Evolutionary conservation across 1,284 basidiomycete genomes (phyloP).

Genomic region (Termitomyces sp.): DNA sequence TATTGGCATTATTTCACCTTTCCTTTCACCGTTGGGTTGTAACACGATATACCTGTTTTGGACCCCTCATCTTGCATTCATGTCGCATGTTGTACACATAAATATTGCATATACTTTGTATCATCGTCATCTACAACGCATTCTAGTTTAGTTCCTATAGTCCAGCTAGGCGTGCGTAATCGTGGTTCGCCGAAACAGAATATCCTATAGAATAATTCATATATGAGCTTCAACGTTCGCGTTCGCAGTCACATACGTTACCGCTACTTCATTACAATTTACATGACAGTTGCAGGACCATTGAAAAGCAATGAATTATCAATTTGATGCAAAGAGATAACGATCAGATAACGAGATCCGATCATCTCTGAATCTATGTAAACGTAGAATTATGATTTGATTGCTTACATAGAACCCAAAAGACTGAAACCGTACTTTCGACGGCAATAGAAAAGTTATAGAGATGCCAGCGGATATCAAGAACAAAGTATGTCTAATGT

Average conservation of each 20-base stretch:
- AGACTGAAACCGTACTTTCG: not conserved
- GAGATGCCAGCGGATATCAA: constrained; percentile 41
- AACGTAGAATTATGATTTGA: not conserved
- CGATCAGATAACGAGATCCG: not conserved
- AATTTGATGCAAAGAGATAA: not conserved
- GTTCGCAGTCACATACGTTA: too few species aligned
- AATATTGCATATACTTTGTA: not conserved
- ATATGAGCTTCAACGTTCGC: too few species aligned
- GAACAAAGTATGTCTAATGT: constrained; percentile 92
- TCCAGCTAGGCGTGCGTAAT: too few species aligned
- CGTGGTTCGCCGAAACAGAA: too few species aligned
- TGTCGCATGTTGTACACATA: not conserved
- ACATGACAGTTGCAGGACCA: too few species aligned
- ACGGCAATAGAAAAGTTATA: not conserved
- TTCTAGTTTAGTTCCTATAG: not conserved
- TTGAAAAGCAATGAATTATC: not conserved
- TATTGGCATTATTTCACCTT: too few species aligned
- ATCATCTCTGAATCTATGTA: too few species aligned
- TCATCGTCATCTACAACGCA: not conserved
- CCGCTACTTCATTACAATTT: too few species aligned
- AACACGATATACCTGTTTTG: not conserved
- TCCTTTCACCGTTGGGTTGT: not conserved
- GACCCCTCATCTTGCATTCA: not conserved
- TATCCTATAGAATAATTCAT: too few species aligned
- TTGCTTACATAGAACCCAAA: not conserved